phyloP scores from a whole-genome alignment of 2,329 filamentous ascomycete genomes.

The Clarireedia paspali region DNA sequence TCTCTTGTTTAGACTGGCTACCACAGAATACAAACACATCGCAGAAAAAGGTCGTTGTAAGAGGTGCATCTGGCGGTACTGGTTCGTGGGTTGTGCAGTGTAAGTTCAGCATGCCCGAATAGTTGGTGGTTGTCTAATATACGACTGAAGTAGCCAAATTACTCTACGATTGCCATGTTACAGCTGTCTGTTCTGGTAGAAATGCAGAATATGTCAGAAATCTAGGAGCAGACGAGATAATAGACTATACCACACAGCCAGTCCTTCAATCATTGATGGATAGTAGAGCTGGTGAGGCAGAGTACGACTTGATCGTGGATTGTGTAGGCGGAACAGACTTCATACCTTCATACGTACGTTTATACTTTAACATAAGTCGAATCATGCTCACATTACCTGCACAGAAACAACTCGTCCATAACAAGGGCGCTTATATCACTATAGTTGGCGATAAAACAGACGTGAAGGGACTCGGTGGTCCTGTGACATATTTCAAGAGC shows the following conservation, averaged over 20 bases:
- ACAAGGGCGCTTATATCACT: slow-evolving; percentile 24
- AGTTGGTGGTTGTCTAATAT: neutral
- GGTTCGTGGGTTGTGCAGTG: slow-evolving; percentile 24
- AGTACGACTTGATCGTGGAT: slow-evolving; percentile 24
- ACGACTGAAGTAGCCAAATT: slow-evolving; percentile 21
- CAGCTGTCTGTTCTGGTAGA: slow-evolving; percentile 24
- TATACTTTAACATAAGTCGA: neutral
- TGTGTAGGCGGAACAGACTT: slow-evolving; percentile 32
- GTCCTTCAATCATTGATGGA: slow-evolving; percentile 15
- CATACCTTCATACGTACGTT: slow-evolving; percentile 18
- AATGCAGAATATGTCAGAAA: slow-evolving; percentile 22
- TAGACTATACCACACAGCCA: slow-evolving; percentile 24
- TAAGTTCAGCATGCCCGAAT: slow-evolving; percentile 8
- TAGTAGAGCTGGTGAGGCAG: neutral
- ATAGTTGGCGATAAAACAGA: slow-evolving; percentile 27
- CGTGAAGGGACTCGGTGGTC: slow-evolving; percentile 19
- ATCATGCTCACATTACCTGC: neutral
- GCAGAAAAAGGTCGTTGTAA: slow-evolving; percentile 20
- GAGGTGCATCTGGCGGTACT: slow-evolving; percentile 26
- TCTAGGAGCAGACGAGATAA: slow-evolving; percentile 24
- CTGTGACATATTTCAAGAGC: slow-evolving; percentile 23
- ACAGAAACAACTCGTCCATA: slow-evolving; percentile 21
- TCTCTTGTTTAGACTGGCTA: slow-evolving; percentile 27
- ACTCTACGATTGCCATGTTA: slow-evolving; percentile 24
- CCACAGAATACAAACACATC: slow-evolving; percentile 8